phyloP scores from a whole-genome alignment of 257 asterid species.

The Solanum lycopersicoides region DNA sequence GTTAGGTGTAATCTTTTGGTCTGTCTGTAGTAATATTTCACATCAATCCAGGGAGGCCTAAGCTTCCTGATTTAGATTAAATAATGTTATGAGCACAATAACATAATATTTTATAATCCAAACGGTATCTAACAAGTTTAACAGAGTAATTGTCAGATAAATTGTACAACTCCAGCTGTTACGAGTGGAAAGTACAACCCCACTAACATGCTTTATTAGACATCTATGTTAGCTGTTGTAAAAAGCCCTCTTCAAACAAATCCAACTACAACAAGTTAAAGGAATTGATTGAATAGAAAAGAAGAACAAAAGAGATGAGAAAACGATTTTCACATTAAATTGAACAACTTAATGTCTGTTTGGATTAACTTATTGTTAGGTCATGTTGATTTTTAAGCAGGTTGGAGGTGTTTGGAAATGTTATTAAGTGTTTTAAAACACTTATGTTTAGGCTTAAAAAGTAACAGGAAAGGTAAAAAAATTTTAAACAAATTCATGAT shows the following conservation, averaged over 20 bases:
- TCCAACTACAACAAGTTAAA: neutral
- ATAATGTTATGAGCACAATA: neutral
- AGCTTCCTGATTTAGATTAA: neutral
- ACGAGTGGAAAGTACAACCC: neutral
- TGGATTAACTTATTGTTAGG: too few species aligned
- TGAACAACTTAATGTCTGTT: neutral
- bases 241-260: neutral
- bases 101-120: neutral
- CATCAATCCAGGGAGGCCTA: neutral
- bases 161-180: neutral
- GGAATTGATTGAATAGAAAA: neutral
- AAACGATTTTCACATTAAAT: neutral
- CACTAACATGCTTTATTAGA: neutral
- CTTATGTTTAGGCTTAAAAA: too few species aligned
- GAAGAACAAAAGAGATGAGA: neutral
- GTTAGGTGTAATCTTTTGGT: neutral
- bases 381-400: too few species aligned
- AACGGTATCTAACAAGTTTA: neutral
- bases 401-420: too few species aligned
- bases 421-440: too few species aligned
- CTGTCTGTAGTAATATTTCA: neutral
- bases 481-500: neutral
- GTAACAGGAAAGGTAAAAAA: neutral
- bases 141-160: neutral
- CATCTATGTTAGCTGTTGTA: neutral